These are phyloP conservation scores for Fusarium floridanum DNA, from an alignment of 2,329 filamentous ascomycete species.

Conservation along the genomic window DNA sequence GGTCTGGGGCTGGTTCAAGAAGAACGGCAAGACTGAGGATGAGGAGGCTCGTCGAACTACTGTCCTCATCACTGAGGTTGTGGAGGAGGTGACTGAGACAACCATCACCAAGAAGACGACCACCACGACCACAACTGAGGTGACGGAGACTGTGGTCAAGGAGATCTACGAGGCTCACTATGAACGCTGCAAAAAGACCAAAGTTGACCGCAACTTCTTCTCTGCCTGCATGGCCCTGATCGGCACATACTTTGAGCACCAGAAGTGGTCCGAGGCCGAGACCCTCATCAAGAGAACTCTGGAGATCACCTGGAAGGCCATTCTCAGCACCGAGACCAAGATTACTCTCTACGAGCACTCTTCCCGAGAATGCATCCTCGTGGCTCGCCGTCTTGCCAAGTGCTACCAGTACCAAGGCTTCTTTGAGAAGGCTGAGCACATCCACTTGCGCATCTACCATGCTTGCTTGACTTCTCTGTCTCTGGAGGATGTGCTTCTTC, in stretches of 20 bases:
- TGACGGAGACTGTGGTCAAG: slow-evolving; percentile 51
- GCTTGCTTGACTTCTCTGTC: slow-evolving; percentile 50
- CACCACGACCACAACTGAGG: slow-evolving; percentile 44
- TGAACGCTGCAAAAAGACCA: slow-evolving; percentile 51
- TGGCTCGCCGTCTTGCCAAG: slow-evolving; percentile 51
- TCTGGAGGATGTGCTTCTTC: slow-evolving; percentile 48
- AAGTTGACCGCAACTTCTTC: slow-evolving; percentile 52
- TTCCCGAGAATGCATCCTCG: slow-evolving; percentile 48
- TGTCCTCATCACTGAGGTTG: slow-evolving; percentile 54
- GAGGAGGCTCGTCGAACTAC: slow-evolving; percentile 52
- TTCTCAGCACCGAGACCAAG: slow-evolving; percentile 49
- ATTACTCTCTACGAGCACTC: slow-evolving; percentile 50
- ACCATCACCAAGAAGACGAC: slow-evolving; percentile 51
- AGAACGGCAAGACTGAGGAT: slow-evolving; percentile 47
- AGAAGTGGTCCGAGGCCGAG: slow-evolving; percentile 54
- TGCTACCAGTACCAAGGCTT: slow-evolving; percentile 52
- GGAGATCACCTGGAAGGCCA: slow-evolving; percentile 55
- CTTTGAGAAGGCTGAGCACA: slow-evolving; percentile 55
- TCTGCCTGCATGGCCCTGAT: slow-evolving; percentile 52
- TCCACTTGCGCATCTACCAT: slow-evolving; percentile 54
- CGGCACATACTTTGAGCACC: slow-evolving; percentile 48
- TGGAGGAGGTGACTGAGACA: slow-evolving; percentile 55
- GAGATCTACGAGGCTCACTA: slow-evolving; percentile 55
- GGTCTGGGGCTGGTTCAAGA: slow-evolving; percentile 56
- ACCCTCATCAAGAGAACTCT: slow-evolving; percentile 51